Conservation (phyloP, 2,329 filamentous ascomycete species). For the Colletotrichum aenigma region DNA sequence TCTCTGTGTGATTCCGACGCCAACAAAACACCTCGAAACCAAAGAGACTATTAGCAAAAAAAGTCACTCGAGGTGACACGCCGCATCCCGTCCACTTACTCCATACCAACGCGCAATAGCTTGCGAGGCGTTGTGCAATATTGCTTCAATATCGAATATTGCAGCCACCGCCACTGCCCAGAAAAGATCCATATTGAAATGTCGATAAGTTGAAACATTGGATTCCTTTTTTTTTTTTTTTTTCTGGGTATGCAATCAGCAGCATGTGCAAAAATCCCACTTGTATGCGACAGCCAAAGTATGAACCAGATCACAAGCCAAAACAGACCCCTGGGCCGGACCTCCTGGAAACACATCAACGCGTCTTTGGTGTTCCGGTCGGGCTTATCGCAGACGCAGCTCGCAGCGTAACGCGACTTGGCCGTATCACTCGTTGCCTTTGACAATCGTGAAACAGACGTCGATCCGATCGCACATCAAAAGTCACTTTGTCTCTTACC, state of each 20-base stretch:
- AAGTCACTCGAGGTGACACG: background rate
- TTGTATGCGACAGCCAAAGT: conserved; percentile 1
- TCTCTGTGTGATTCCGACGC: background rate
- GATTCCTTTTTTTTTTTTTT: background rate
- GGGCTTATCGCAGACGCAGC: background rate
- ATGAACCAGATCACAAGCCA: background rate
- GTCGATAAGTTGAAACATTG: background rate
- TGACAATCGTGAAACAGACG: background rate
- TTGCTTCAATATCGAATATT: background rate
- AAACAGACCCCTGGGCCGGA: conserved; percentile 10
- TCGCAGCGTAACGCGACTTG: background rate
- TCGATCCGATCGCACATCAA: background rate
- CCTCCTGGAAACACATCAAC: background rate
- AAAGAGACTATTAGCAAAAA: background rate
- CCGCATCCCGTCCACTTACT: background rate
- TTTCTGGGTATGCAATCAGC: background rate
- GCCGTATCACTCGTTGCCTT: background rate
- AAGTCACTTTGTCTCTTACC: background rate
- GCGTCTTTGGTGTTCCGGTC: background rate
- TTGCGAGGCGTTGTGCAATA: background rate
- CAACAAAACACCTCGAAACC: background rate
- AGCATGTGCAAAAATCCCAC: background rate
- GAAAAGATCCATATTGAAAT: background rate
- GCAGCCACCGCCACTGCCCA: background rate
- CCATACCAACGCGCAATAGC: background rate